phyloP scores from a whole-genome alignment of 2,329 filamentous ascomycete genomes.

The Stachybotrys chartarum region DNA sequence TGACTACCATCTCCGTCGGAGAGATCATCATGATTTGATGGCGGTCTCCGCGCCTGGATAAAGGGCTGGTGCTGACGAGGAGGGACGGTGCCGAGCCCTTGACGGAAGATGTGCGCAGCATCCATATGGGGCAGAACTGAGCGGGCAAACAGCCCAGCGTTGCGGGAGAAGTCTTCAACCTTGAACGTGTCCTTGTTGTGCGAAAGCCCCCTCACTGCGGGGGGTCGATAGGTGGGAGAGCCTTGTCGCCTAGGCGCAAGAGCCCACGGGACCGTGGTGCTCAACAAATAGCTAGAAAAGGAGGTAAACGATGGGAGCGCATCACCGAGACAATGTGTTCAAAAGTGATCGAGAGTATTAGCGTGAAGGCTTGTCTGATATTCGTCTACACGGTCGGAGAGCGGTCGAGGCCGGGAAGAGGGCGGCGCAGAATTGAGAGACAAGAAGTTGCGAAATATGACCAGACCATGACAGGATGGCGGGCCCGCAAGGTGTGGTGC shows the following conservation, averaged over 20 bases:
- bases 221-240: background rate
- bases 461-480: no score
- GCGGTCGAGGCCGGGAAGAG: no score
- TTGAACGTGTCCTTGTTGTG: background rate
- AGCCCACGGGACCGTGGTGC: background rate
- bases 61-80: conserved; percentile 26
- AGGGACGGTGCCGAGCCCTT: conserved; percentile 42
- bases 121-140: conserved; percentile 38
- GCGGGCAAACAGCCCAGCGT: background rate
- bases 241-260: background rate
- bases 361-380: background rate
- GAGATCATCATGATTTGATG: conserved; percentile 29
- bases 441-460: no score
- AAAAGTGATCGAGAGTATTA: background rate
- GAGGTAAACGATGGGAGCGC: background rate
- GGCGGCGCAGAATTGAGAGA: no score
- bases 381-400: background rate
- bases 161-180: background rate
- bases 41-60: conserved; percentile 22
- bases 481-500: no score
- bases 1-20: conserved; percentile 44
- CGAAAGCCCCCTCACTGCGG: background rate
- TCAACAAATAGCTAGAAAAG: background rate
- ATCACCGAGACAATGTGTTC: background rate
- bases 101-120: conserved; percentile 51